Evolutionary conservation across 1,139 yeast species (phyloP), one percentile per base, ranked within the genome.

Genomic region (Saccharomyces hybrid): DNA sequence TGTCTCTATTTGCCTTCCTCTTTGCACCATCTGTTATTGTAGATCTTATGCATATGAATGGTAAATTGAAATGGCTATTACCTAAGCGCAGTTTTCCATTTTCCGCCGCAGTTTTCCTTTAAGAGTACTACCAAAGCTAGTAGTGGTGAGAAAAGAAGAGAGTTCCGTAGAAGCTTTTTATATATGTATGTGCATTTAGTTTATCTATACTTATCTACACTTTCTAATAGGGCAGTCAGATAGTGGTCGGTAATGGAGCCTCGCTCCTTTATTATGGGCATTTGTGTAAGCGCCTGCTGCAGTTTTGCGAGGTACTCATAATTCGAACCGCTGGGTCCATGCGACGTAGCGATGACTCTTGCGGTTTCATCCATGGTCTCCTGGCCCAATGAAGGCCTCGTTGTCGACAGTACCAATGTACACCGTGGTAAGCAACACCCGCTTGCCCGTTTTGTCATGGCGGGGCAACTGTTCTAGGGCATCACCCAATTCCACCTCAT

Each of bases 381-480:
- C 0, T n/a, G 96, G 95, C 0, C 97, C 97, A 1, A 88, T 76
- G 68, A 89, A 91, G 5, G 96, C 88, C 53, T 76, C 85, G 64
- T 90, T 90, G 16, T 81, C 86, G 1, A 84, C 79, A 2, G 91
- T 86, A 0, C 97, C 97, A 34, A 91, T 88, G 68, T 90, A 91
- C 0, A 89, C 89, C 48, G 75, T 73, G 48, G 95, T 84, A 12
- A 74, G 75, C 41, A 86, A 75, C 31, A 71, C 67, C 27, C 70
- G 73, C 48, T 76, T 74, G 1, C 78, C 78, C 2, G 77, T 66
- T 0, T 61, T 57, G 6, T 70, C 65, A 49, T 68, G 71, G n/a
- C 49, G 32, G 3, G 74, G 72, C 7, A 75, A 59, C 5, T 51
- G 54, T 1, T 62, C 51, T 21, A 76, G 55, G 0, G 71, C 66